Evolutionary conservation across 192 early-diverging fungal species (phyloP).

Genomic region (Martensiomyces pterosporus): DNA sequence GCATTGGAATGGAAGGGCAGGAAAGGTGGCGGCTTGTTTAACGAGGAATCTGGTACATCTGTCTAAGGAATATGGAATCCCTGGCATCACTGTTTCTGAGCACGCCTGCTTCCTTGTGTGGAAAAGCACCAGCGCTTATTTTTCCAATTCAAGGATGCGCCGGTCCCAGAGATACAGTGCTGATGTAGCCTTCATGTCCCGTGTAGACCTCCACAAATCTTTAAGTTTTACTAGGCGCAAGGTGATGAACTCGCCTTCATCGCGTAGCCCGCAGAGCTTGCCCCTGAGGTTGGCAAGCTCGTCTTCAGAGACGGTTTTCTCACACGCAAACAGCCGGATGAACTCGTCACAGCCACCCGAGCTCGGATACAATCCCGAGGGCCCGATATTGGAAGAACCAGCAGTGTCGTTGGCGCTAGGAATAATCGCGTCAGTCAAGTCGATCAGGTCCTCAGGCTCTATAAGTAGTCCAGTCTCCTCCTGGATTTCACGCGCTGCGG

Average conservation of each 20-base stretch:
- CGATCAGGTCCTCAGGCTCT: constrained; percentile 57
- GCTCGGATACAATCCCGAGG: constrained; percentile 64
- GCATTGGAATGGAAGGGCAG: no score
- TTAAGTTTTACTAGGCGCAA: constrained; percentile 61
- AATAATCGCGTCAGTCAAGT: constrained; percentile 57
- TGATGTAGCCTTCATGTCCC: constrained; percentile 69
- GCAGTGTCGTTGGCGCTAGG: constrained; percentile 21
- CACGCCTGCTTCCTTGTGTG: no score
- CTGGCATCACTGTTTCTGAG: no score
- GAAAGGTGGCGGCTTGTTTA: no score
- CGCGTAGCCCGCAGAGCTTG: constrained; percentile 62
- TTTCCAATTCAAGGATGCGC: constrained; percentile 1
- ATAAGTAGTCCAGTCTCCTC: constrained; percentile 79
- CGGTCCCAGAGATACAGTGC: constrained; percentile 59
- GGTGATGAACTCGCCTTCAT: constrained; percentile 74
- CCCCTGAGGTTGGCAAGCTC: constrained; percentile 61
- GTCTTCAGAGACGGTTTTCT: constrained; percentile 49
- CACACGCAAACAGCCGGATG: constrained; percentile 64
- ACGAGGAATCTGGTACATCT: no score
- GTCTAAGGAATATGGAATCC: no score
- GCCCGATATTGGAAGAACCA: no score
- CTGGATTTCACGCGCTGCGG: constrained; percentile 70
- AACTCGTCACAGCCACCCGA: constrained; percentile 81
- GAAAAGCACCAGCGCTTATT: no score
- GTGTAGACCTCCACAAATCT: constrained; percentile 60